phyloP scores from a whole-genome alignment of 345 rosid genomes.

The Psidium guajava region DNA sequence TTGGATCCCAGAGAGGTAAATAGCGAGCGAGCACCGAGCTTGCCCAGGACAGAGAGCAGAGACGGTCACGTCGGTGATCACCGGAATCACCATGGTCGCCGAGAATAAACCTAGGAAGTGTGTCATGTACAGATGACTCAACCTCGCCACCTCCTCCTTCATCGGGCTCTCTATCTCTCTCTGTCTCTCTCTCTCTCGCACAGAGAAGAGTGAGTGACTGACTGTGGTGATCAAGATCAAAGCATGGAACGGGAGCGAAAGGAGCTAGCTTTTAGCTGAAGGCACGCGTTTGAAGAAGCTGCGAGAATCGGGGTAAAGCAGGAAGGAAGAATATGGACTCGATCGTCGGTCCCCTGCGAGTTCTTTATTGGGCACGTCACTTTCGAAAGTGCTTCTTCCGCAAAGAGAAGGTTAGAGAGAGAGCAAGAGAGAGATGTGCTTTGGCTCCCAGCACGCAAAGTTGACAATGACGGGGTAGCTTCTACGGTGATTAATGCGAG shows the following conservation, averaged over 20 bases:
- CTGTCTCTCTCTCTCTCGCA: background rate
- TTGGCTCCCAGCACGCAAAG: background rate
- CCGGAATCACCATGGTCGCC: conserved; percentile 21
- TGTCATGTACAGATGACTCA: conserved; percentile 18
- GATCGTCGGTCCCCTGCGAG: background rate
- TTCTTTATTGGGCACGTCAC: too few relatives aligned
- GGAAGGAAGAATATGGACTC: background rate
- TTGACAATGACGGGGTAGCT: background rate
- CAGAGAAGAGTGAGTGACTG: background rate
- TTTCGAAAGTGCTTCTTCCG: too few relatives aligned
- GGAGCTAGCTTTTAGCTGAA: background rate
- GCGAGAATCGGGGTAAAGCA: background rate
- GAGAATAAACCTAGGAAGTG: conserved; percentile 17
- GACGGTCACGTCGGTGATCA: conserved; percentile 27
- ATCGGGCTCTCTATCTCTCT: background rate
- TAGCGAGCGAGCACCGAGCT: conserved; percentile 25
- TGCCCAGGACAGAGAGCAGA: conserved; percentile 30
- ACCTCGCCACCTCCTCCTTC: conserved; percentile 7
- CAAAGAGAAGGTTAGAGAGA: background rate
- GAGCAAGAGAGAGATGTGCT: background rate
- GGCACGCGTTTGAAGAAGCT: background rate
- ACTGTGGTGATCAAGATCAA: background rate
- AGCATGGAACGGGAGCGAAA: background rate
- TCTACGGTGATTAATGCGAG: background rate
- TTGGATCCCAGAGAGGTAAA: conserved; percentile 28